Conservation (phyloP, 306 rosid species). For the Pueraria montana region DNA sequence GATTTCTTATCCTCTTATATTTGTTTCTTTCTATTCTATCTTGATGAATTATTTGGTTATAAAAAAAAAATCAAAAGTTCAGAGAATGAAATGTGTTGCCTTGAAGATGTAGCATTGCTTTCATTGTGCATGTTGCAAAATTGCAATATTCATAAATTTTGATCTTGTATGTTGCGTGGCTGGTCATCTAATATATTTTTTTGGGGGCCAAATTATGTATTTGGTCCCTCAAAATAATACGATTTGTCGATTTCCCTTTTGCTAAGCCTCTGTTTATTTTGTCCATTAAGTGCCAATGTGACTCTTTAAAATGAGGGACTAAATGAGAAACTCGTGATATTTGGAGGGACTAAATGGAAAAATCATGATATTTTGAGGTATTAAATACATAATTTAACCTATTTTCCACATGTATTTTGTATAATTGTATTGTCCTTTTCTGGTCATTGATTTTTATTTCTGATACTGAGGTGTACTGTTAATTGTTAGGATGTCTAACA, state of each 20-base stretch:
- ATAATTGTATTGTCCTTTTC: neutral
- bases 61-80: no score
- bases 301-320: neutral
- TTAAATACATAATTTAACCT: no score
- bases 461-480: constrained; percentile 7
- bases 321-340: neutral
- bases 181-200: constrained; percentile 5
- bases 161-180: constrained; percentile 27
- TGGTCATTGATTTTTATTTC: constrained; percentile 10
- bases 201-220: neutral
- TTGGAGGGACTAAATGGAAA: neutral
- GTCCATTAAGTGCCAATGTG: neutral
- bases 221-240: neutral
- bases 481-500: neutral
- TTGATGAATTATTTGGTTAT: no score
- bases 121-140: neutral
- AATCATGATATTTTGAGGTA: no score
- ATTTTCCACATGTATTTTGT: no score
- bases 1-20: no score
- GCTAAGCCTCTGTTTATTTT: neutral
- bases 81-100: no score
- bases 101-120: no score
- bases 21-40: no score
- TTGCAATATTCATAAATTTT: constrained; percentile 5
- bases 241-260: neutral